phyloP scores from a whole-genome alignment of 306 rosid species.

The Cucurbita maxima region DNA sequence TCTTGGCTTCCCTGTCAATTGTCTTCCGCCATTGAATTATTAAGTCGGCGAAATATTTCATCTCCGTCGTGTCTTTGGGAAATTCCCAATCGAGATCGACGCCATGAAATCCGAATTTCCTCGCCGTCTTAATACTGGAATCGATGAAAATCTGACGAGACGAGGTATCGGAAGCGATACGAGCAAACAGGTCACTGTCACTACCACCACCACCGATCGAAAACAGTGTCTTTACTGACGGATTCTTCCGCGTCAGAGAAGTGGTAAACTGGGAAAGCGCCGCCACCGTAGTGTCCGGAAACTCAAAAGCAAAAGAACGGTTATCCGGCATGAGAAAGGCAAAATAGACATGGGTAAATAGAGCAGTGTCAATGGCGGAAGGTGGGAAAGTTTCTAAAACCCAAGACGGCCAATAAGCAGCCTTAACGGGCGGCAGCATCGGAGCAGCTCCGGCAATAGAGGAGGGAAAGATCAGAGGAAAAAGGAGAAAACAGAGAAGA shows the following conservation, averaged over 20 bases:
- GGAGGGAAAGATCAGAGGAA: background rate
- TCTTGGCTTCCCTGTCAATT: constrained; percentile 12
- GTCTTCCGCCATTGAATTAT: constrained; percentile 24
- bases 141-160: constrained; percentile 42
- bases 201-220: constrained; percentile 40
- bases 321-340: constrained; percentile 39
- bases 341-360: constrained; percentile 49
- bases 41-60: constrained; percentile 24
- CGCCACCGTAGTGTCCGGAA: constrained; percentile 15
- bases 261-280: constrained; percentile 30
- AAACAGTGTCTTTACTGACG: constrained; percentile 26
- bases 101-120: constrained; percentile 48
- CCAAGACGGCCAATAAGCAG: constrained; percentile 34
- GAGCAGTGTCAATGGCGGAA: constrained; percentile 47
- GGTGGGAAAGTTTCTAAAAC: constrained; percentile 25
- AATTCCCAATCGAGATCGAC: constrained; percentile 68
- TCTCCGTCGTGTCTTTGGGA: constrained; percentile 29
- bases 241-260: constrained; percentile 15
- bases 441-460: background rate
- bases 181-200: constrained; percentile 15
- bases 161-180: constrained; percentile 20
- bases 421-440: constrained; percentile 22
- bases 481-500: background rate
- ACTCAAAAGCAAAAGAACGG: constrained; percentile 17
- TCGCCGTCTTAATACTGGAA: constrained; percentile 37